A percentile compares a stretch with the other conserved stretches of the same genome.
These are phyloP conservation scores for Candolleomyces eurysporus DNA, from an alignment of 768 basidiomycete genomes.

Conservation along the genomic window DNA sequence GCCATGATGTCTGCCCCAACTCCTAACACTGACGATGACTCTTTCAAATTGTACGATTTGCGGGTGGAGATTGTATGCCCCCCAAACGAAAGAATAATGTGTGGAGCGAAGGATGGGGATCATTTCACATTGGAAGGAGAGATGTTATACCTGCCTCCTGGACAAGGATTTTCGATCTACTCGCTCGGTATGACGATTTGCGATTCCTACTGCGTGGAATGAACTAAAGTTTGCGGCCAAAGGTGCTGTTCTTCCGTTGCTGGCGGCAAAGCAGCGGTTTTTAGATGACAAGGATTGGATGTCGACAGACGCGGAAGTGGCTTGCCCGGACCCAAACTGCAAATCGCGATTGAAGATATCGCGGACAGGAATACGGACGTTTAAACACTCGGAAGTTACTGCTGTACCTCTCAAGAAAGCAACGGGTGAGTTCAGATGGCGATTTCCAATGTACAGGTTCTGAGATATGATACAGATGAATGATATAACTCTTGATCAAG, in stretches of 20 bases:
- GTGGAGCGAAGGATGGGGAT: conserved; percentile 65
- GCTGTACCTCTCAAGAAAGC: conserved; percentile 34
- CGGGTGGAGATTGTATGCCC: conserved; percentile 63
- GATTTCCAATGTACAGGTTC: neutral
- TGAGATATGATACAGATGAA: neutral
- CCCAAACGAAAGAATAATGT: conserved; percentile 52
- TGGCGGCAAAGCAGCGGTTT: conserved; percentile 64
- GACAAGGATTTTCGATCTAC: conserved; percentile 68
- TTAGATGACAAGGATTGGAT: conserved; percentile 64
- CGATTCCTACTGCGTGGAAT: neutral
- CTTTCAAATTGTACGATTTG: conserved; percentile 63
- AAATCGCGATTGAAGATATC: conserved; percentile 51
- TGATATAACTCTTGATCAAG: neutral
- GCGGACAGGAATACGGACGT: conserved; percentile 49
- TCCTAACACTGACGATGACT: conserved; percentile 26
- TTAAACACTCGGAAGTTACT: conserved; percentile 55
- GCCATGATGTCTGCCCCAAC: neutral
- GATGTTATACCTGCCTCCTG: conserved; percentile 57
- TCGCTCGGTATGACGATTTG: conserved; percentile 46
- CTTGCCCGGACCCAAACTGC: conserved; percentile 69
- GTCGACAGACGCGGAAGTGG: conserved; percentile 61
- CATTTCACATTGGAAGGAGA: conserved; percentile 63
- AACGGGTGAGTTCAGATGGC: neutral
- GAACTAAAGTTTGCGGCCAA: neutral
- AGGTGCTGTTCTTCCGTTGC: conserved; percentile 64